These are phyloP conservation scores for Ophiocytium majus DNA, from an alignment of 352 stramenopile genomes.

Conservation along the genomic window DNA sequence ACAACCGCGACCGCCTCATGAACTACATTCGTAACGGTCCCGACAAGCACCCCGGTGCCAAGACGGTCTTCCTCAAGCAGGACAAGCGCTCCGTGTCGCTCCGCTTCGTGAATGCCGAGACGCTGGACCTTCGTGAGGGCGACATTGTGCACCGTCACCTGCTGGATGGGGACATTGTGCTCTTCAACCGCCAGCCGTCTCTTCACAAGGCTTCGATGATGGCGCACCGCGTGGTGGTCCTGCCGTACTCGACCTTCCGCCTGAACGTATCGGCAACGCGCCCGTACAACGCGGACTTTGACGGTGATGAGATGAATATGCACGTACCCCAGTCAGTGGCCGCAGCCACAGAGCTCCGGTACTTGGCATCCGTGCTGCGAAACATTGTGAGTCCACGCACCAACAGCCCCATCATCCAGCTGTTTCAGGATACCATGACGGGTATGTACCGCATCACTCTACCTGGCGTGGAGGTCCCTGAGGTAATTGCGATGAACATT, in stretches of 20 bases:
- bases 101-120: too few relatives aligned
- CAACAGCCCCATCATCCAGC: too few relatives aligned
- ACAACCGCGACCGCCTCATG: slow-evolving; percentile 93
- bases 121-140: slow-evolving; percentile 90
- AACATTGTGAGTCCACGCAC: too few relatives aligned
- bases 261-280: slow-evolving; percentile 99
- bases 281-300: slow-evolving; percentile 99
- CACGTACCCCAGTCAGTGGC: slow-evolving; percentile 99
- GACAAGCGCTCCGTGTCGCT: slow-evolving; percentile 89
- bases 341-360: too few relatives aligned
- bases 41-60: slow-evolving; percentile 89
- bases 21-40: slow-evolving; percentile 89
- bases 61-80: slow-evolving; percentile 89
- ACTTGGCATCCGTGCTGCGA: too few relatives aligned
- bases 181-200: slow-evolving; percentile 99
- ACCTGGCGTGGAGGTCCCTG: too few relatives aligned
- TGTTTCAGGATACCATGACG: too few relatives aligned
- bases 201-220: slow-evolving; percentile 99
- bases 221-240: slow-evolving; percentile 94
- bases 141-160: slow-evolving; percentile 99
- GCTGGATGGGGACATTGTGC: slow-evolving; percentile 95
- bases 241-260: slow-evolving; percentile 97
- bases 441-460: too few relatives aligned
- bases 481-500: too few relatives aligned
- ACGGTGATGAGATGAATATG: slow-evolving; percentile 99